Base-by-base conservation (phyloP, 345 rosid species). In the Boechera divaricarpa region DNA sequence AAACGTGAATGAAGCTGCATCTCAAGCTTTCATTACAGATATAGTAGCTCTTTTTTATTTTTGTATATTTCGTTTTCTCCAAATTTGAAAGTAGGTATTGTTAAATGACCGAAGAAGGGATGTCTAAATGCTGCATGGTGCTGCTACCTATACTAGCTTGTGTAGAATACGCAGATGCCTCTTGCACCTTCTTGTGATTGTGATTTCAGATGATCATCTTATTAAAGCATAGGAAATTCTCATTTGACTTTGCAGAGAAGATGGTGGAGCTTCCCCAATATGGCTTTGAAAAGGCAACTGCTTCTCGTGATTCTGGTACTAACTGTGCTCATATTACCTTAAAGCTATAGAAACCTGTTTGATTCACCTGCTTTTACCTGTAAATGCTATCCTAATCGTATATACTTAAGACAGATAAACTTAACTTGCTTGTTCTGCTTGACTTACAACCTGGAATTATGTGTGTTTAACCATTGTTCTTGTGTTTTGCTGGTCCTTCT, bases 281-380 rank as follows among this genome's bases (percentile, higher is more conserved):
- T 35, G 70, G 70, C 38, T 35, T 42, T 61, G 82, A 68, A 62
- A 79, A 68, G 65, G 71, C 82, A 38, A 61, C 56, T 42, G 54
- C 75, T 62, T 68, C 74, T 67, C 75, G 70, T 61, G 75, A 79
- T 79, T 73, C 70, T 24, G 78, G 78, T 79, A 79, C 60, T 21
- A 54, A 61, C 61, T 45, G 7, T 73, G 4, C 28, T 54, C 59
- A 6, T 28, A 32, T 53, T 63, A 62, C 33, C 53, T 73, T 44
- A 42, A 32, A n/a, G 55, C 33, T 59, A 71, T 52, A 24, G 41
- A 32, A 52, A 13, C 33, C 15, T 55, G 28, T 45, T 21, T 38
- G 69, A 15, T 31, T 36, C 16, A 52, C 32, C 21, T 48, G 41
- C 63, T 42, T 44, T 60, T 28, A 53, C 53, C 21, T 52, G 39